Conservation (phyloP, 2,329 filamentous ascomycete genomes). For the Trichoderma sp. region DNA sequence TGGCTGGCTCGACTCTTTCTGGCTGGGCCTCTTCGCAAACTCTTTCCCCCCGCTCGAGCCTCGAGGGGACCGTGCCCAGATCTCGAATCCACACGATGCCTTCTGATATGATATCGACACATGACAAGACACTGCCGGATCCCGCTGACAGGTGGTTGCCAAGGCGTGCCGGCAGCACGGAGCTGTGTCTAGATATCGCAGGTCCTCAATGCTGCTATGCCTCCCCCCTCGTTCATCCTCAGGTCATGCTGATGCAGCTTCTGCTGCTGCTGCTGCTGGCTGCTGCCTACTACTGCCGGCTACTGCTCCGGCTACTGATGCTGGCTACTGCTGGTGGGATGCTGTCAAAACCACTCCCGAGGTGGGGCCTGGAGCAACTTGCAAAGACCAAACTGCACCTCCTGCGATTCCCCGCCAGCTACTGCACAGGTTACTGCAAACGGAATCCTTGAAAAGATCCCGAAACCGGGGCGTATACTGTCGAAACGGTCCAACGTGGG, state of each 20-base stretch:
- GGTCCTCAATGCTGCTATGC: not conserved
- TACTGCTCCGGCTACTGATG: not conserved
- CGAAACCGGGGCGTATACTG: slow-evolving; percentile 13
- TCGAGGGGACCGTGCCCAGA: not conserved
- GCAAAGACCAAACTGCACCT: not conserved
- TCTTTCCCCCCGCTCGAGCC: not conserved
- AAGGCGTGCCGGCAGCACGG: not conserved
- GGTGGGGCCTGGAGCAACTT: not conserved
- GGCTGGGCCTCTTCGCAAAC: not conserved
- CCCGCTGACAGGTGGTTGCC: not conserved
- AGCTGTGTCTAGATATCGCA: slow-evolving; percentile 8
- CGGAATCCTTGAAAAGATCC: not conserved
- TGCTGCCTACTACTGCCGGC: not conserved
- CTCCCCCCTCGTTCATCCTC: not conserved
- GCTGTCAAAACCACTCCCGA: slow-evolving; percentile 17
- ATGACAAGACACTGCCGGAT: not conserved
- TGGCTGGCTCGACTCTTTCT: not conserved
- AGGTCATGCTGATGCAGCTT: not conserved
- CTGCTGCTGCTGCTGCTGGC: not conserved
- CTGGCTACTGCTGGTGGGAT: not conserved
- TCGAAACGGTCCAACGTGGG: slow-evolving; percentile 14
- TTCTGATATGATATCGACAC: not conserved
- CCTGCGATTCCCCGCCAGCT: slow-evolving; percentile 9
- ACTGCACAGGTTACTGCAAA: slow-evolving; percentile 5
- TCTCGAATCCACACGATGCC: not conserved